Evolutionary conservation across 225 moss, liverwort and hornwort species (phyloP).

Genomic region (Sphagnum tenellum): DNA sequence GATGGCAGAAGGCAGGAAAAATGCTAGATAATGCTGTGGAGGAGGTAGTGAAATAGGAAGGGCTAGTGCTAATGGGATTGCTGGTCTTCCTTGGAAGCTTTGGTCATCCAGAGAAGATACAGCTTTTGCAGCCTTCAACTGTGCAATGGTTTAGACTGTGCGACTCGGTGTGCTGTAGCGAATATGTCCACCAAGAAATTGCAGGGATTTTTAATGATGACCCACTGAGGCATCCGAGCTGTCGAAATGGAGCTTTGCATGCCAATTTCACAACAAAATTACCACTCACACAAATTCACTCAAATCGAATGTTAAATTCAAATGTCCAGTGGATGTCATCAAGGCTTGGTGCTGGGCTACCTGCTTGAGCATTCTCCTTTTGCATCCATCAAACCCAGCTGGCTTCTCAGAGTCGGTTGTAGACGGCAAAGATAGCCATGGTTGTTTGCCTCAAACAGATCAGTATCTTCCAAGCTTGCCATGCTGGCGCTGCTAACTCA

Average conservation of each 20-base stretch:
- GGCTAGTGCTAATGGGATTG: slow-evolving; percentile 54
- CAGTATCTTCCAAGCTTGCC: slow-evolving; percentile 43
- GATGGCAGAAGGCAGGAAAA: too few relatives aligned
- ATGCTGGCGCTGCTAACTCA: slow-evolving; percentile 55
- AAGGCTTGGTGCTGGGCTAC: slow-evolving; percentile 52
- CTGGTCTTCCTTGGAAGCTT: slow-evolving; percentile 52
- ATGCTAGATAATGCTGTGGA: slow-evolving; percentile 15
- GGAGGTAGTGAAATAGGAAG: slow-evolving; percentile 17
- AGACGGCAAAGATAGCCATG: slow-evolving; percentile 51
- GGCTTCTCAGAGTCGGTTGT: slow-evolving; percentile 45
- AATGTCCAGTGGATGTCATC: slow-evolving; percentile 50
- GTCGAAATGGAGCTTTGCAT: slow-evolving; percentile 54
- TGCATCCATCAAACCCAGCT: slow-evolving; percentile 62
- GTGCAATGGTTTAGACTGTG: slow-evolving; percentile 57
- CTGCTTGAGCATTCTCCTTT: slow-evolving; percentile 58
- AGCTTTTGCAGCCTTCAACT: slow-evolving; percentile 49
- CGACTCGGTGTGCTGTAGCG: slow-evolving; percentile 57
- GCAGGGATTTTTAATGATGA: slow-evolving; percentile 33
- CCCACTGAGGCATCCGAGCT: slow-evolving; percentile 48
- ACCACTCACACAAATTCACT: slow-evolving; percentile 35
- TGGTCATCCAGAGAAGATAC: slow-evolving; percentile 60
- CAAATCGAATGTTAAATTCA: slow-evolving; percentile 45
- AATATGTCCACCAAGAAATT: slow-evolving; percentile 40
- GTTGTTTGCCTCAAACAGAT: slow-evolving; percentile 45
- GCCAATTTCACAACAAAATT: slow-evolving; percentile 40